phyloP scores from a whole-genome alignment of 495 filamentous ascomycete genomes.

The Xanthoparmelia taractica region DNA sequence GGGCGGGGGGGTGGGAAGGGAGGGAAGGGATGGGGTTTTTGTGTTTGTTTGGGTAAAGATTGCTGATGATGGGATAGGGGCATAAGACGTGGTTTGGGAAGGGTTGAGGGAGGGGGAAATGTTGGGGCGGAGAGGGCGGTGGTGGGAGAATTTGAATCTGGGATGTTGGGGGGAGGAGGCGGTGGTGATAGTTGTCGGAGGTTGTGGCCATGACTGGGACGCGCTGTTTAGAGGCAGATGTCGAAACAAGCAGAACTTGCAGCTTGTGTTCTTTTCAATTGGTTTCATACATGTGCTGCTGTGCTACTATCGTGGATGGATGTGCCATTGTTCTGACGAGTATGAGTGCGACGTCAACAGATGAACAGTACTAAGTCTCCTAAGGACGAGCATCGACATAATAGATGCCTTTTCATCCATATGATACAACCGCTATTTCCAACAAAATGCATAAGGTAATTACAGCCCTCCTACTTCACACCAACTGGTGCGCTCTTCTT shows the following conservation, averaged over 20 bases:
- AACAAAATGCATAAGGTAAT: neutral
- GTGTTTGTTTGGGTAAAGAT: no score
- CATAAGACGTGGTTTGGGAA: constrained; percentile 85
- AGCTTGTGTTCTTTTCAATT: neutral
- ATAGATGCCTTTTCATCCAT: neutral
- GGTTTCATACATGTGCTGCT: neutral
- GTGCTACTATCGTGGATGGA: neutral
- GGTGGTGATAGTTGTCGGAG: neutral
- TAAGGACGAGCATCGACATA: neutral
- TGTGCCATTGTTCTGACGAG: neutral
- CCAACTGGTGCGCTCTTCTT: neutral
- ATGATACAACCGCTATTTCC: neutral
- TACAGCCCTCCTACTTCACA: neutral
- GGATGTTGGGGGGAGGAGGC: neutral
- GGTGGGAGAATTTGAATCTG: neutral
- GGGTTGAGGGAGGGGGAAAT: constrained; percentile 34
- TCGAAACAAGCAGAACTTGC: neutral
- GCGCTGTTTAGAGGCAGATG: neutral
- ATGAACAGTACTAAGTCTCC: neutral
- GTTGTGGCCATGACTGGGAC: neutral
- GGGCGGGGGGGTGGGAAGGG: neutral
- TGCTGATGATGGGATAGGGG: constrained; percentile 40
- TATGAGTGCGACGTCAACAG: neutral
- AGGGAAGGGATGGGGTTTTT: neutral
- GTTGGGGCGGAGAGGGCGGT: neutral